Evolutionary conservation across 140 eudicot species (phyloP), one percentile per base, ranked within the genome.

Genomic region (Eryngium alpinum): DNA sequence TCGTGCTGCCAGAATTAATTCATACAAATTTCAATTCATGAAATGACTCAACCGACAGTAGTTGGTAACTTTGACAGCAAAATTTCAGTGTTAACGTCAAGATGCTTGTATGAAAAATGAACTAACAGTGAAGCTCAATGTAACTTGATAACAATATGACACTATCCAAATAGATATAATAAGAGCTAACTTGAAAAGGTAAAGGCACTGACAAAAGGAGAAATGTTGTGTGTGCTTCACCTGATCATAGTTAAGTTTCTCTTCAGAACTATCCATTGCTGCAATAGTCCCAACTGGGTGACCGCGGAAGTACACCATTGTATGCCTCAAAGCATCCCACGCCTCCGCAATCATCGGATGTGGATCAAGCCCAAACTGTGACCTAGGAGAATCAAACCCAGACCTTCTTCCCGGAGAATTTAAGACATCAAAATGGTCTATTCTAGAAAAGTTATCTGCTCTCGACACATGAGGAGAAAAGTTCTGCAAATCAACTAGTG

Each of bases 241-340:
- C 97, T 94, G 98, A 86, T 92, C 98, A 81, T 94, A 94, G 85
- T 94, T 94, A 60, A 90, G 87, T 57, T 92, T 92, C 80, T 94
- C 98, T 59, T 92, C 98, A 62, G 98, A 94, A 82, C 81, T 90
- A 82, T 94, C 98, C n/a, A 89, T 76, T 56, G 98, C 98, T 15
- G 98, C 98, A 84, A 94, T 92, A 10, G 98, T 94, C 85, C 98
- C 98, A 52, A 94, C 98, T 32, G 98, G 96, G 80, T 81, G 87
- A 57, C 94, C 96, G n/a, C 97, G 96, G 84, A 92, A 94, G 80
- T 52, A 78, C 80, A 94, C 98, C 92, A 94, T 79, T 7, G 98
- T 83, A 80, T 90, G 89, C 88, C 93, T 94, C 81, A 94, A 83
- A 9, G 88, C 81, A 49, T 92, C 97, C 98, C 97, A 94, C 63